Percentiles rank a stretch among this genome's conserved stretches.
These are phyloP conservation scores for Fagus crenata DNA, from an alignment of 306 rosid species.

Conservation along the genomic window DNA sequence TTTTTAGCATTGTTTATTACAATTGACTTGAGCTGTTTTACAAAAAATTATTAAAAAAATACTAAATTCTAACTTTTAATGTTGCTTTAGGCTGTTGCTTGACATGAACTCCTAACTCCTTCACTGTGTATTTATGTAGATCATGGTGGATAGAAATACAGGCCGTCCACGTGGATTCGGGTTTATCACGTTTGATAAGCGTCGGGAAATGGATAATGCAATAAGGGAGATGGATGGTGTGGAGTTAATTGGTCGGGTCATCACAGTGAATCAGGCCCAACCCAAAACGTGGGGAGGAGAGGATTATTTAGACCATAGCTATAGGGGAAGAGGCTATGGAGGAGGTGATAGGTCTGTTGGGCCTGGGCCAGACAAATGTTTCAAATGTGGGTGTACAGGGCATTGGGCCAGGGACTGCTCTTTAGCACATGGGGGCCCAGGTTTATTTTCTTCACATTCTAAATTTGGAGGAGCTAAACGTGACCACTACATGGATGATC, in stretches of 20 bases:
- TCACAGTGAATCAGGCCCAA: constrained; percentile 91
- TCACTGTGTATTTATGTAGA: constrained; percentile 50
- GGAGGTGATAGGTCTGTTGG: constrained; percentile 15
- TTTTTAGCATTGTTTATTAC: too few species aligned
- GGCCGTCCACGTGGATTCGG: constrained; percentile 98
- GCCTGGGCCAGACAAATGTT: too few species aligned
- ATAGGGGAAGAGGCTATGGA: constrained; percentile 78
- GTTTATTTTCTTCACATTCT: too few species aligned
- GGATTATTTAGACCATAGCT: constrained; percentile 55
- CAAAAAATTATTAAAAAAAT: too few species aligned
- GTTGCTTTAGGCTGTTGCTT: constrained; percentile 12
- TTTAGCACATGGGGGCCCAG: too few species aligned
- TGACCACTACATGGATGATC: too few species aligned
- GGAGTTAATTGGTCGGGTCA: constrained; percentile 74
- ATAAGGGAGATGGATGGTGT: constrained; percentile 93
- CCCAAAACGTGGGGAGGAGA: constrained; percentile 74
- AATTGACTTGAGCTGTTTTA: too few species aligned
- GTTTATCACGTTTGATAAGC: constrained; percentile 86
- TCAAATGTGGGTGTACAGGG: too few species aligned
- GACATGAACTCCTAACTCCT: constrained; percentile 29
- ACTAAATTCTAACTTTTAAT: background rate
- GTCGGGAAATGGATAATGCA: constrained; percentile 96
- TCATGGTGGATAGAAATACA: constrained; percentile 90
- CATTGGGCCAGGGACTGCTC: too few species aligned
- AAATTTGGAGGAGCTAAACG: too few species aligned